These are phyloP conservation scores for Ceratocystiopsis minuta DNA, from an alignment of 2,329 filamentous ascomycete genomes.

Conservation along the genomic window DNA sequence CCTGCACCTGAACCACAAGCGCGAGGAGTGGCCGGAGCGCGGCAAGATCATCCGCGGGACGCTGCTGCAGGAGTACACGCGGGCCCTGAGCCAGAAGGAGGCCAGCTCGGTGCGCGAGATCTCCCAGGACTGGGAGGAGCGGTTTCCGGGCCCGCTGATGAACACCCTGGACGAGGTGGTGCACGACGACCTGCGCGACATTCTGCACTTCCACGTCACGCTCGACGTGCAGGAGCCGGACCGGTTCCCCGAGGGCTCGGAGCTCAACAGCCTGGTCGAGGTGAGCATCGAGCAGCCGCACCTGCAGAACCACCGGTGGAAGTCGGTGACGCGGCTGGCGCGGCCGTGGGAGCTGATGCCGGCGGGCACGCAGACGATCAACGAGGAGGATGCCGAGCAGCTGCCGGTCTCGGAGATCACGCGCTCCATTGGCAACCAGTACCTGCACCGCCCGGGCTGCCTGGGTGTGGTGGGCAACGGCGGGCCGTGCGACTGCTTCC, in stretches of 20 bases:
- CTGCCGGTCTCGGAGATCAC: slow-evolving; percentile 22
- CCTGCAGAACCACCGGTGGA: slow-evolving; percentile 40
- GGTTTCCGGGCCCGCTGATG: slow-evolving; percentile 35
- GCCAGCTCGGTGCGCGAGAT: slow-evolving; percentile 37
- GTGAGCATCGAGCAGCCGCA: slow-evolving; percentile 35
- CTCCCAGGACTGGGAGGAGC: slow-evolving; percentile 36
- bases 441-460: slow-evolving; percentile 32
- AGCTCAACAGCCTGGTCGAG: slow-evolving; percentile 40
- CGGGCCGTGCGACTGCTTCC: slow-evolving; percentile 31
- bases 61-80: slow-evolving; percentile 40
- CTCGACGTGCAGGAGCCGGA: slow-evolving; percentile 39
- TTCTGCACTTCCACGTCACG: slow-evolving; percentile 44
- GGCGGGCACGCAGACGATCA: slow-evolving; percentile 5
- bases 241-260: slow-evolving; percentile 39
- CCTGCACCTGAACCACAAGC: slow-evolving; percentile 34
- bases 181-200: slow-evolving; percentile 32
- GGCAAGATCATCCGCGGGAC: slow-evolving; percentile 27
- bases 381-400: slow-evolving; percentile 7
- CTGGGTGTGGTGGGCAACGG: slow-evolving; percentile 12
- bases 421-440: slow-evolving; percentile 31
- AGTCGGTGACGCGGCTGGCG: slow-evolving; percentile 38
- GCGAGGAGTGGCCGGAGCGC: slow-evolving; percentile 27
- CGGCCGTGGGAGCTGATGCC: slow-evolving; percentile 34
- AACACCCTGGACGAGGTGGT: slow-evolving; percentile 29
- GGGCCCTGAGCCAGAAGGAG: slow-evolving; percentile 33